Evolutionary conservation across 2,329 filamentous ascomycete species (phyloP), one percentile per base, ranked within the genome.

Genomic region (Sporothrix luriei): DNA sequence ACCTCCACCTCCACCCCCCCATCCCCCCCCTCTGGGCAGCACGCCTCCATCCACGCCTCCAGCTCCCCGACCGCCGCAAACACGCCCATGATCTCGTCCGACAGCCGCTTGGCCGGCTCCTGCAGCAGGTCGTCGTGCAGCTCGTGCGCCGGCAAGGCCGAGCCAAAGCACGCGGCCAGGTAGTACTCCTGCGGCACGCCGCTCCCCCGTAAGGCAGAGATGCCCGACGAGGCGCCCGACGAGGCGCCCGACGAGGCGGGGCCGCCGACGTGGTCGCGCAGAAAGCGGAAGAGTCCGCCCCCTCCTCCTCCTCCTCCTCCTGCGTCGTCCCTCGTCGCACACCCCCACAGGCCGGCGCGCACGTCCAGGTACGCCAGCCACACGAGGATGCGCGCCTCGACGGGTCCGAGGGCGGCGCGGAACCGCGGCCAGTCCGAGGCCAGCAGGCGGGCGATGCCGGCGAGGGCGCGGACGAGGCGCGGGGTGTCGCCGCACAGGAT

Each of bases 361-460:
- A 71, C 51, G 26, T 71, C 68, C 6, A 71, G 48, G 16, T 71
- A 71, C 3, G 70, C 54, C 10, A 71, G 64, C 70, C 70, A 71
- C 2, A 71, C 64, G 6, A 71, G 67, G n/a, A 71, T 71, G 2
- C 70, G 33, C 2, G 68, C 68, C 26, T 71, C 70, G 21, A 71
- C 24, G 3, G 68, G 52, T 0, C 70, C 70, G 19, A 71, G 24
- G 1, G 64, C 70, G 19, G 26, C 21, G 2, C 38, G 55, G 21
- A 71, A 68, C 0, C 68, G 68, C 3, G 68, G 55, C 70, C 70
- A 71, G 57, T 71, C 29, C 13, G 64, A 55, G 4, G 46, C 64
- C 13, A 71, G 57, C 13, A 71, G 48, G 21, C 19, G n/a, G 11
- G 46, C 21, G 6, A 69, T 66, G 26, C 54, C 43, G n/a, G 55